Conservation (phyloP, 192 early-diverging fungal species). For the Neocallimastix lanati region DNA sequence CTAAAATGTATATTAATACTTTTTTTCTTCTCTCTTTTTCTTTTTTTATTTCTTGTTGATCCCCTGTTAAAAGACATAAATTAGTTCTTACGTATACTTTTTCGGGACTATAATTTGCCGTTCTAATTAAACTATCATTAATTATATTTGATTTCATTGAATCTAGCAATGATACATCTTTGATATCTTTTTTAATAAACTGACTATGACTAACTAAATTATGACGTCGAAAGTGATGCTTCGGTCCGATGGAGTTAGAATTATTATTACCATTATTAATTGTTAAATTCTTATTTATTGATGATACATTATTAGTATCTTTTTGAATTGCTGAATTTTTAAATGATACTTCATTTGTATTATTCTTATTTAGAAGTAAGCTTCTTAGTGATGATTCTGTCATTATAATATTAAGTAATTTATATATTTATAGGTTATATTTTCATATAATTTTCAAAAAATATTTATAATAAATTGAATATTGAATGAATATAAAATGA, state of each 20-base stretch:
- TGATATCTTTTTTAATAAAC: background rate
- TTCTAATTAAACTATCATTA: background rate
- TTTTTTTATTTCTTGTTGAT: background rate
- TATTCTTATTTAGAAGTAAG: background rate
- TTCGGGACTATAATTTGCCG: background rate
- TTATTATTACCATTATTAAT: background rate
- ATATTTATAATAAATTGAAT: too few relatives aligned
- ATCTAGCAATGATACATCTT: background rate
- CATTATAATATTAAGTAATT: too few relatives aligned
- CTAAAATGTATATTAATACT: background rate
- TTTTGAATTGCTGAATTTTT: background rate
- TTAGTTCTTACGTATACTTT: background rate
- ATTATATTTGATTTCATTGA: background rate
- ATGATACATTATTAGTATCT: background rate
- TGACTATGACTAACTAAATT: background rate
- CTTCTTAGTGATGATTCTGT: background rate
- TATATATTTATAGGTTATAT: too few relatives aligned
- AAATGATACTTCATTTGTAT: background rate
- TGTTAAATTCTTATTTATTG: background rate
- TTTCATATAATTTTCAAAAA: too few relatives aligned
- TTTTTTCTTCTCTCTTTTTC: background rate
- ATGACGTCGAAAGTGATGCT: background rate
- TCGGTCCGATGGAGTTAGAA: background rate
- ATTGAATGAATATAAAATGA: too few relatives aligned
- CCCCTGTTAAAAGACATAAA: background rate